These are phyloP conservation scores for Pholiota conissans DNA, from an alignment of 768 basidiomycete genomes.

Conservation along the genomic window DNA sequence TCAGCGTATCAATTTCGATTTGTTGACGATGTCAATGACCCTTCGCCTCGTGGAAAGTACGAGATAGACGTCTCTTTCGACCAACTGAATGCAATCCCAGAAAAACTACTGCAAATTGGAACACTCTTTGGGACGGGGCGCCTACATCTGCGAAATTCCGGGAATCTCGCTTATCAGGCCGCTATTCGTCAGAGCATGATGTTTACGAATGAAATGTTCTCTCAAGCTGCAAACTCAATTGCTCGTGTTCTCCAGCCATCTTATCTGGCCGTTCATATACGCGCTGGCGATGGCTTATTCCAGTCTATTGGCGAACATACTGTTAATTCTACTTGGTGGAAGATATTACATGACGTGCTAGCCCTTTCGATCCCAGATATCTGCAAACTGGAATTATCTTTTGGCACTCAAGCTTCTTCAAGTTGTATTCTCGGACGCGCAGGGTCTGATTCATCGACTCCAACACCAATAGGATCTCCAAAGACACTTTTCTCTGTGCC, in stretches of 20 bases:
- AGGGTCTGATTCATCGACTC: not conserved
- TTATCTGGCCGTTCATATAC: slow-evolving; percentile 67
- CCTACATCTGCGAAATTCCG: slow-evolving; percentile 45
- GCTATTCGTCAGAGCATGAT: slow-evolving; percentile 57
- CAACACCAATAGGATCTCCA: slow-evolving; percentile 5
- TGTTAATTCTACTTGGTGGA: slow-evolving; percentile 54
- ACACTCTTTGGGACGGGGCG: slow-evolving; percentile 78
- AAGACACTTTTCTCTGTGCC: slow-evolving; percentile 21
- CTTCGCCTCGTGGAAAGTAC: slow-evolving; percentile 36
- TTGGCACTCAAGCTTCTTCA: slow-evolving; percentile 7
- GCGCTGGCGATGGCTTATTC: slow-evolving; percentile 71
- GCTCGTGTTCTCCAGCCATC: slow-evolving; percentile 37
- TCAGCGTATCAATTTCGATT: slow-evolving; percentile 66
- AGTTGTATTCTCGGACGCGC: slow-evolving; percentile 2
- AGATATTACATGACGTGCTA: slow-evolving; percentile 50
- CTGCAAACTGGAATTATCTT: slow-evolving; percentile 13
- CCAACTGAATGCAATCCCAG: slow-evolving; percentile 35
- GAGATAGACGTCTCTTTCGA: slow-evolving; percentile 40
- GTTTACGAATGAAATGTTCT: slow-evolving; percentile 50
- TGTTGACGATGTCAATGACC: slow-evolving; percentile 40
- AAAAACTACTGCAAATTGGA: slow-evolving; percentile 67
- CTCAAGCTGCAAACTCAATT: slow-evolving; percentile 44
- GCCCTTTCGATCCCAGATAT: slow-evolving; percentile 38
- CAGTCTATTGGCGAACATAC: slow-evolving; percentile 38
- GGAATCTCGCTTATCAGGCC: slow-evolving; percentile 42